Percentiles rank a stretch among this genome's conserved stretches.
phyloP scores from a whole-genome alignment of 2,329 filamentous ascomycete genomes.

The Pseudogymnoascus sp. region DNA sequence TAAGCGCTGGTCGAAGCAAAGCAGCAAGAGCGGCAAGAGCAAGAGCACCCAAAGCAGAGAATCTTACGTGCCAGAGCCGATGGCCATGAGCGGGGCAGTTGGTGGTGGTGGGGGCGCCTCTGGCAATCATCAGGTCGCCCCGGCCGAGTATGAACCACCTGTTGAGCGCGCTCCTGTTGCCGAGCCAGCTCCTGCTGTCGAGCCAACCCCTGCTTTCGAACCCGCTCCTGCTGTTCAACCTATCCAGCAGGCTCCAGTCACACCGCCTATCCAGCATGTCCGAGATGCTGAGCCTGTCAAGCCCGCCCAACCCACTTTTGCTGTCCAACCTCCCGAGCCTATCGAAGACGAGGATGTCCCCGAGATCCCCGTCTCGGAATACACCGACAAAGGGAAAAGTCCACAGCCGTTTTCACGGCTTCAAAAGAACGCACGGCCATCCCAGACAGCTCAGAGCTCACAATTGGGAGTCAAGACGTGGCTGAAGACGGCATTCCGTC shows the following conservation, averaged over 20 bases:
- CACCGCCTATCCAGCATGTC: neutral
- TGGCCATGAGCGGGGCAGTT: neutral
- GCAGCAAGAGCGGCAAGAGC: constrained; percentile 19
- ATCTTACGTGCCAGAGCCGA: constrained; percentile 8
- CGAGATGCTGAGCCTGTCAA: neutral
- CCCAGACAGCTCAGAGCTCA: constrained; percentile 13
- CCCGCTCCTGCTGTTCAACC: neutral
- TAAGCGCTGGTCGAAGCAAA: constrained; percentile 40
- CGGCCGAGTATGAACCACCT: neutral
- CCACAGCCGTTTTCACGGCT: constrained; percentile 18
- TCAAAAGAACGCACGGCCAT: constrained; percentile 18
- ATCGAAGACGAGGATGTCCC: constrained; percentile 21
- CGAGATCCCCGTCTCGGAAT: constrained; percentile 18
- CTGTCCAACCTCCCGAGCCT: constrained; percentile 25
- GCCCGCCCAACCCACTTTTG: neutral
- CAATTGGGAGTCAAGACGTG: constrained; percentile 42
- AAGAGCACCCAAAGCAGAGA: constrained; percentile 11
- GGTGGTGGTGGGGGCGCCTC: neutral
- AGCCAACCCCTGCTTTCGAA: neutral
- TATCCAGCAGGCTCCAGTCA: neutral
- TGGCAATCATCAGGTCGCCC: neutral
- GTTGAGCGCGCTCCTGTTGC: neutral
- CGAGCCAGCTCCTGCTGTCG: neutral
- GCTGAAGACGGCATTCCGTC: constrained; percentile 48
- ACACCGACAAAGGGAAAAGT: constrained; percentile 11